These are phyloP conservation scores for Hypoxylon fragiforme DNA, from an alignment of 495 filamentous ascomycete species.

Conservation along the genomic window DNA sequence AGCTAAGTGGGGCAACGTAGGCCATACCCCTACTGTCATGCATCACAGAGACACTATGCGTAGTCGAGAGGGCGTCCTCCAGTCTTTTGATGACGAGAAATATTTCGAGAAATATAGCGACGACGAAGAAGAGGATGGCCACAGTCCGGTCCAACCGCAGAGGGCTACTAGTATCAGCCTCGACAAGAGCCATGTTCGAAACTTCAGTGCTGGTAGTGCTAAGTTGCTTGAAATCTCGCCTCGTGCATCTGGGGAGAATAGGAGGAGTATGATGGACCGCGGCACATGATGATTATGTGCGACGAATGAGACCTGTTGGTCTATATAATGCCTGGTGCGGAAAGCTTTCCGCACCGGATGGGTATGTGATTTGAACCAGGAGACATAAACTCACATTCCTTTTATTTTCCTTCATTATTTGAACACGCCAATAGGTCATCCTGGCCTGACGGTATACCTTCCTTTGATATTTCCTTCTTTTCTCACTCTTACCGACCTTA, in stretches of 20 bases:
- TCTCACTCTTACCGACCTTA: constrained; percentile 34
- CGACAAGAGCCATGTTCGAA: constrained; percentile 64
- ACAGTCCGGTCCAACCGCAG: constrained; percentile 49
- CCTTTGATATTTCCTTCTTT: constrained; percentile 35
- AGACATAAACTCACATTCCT: constrained; percentile 24
- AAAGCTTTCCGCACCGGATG: constrained; percentile 1
- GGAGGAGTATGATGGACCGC: constrained; percentile 29
- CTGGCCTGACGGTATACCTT: constrained; percentile 22
- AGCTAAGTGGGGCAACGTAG: constrained; percentile 51
- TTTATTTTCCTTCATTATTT: constrained; percentile 18
- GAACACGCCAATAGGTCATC: background rate
- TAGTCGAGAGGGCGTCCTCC: constrained; percentile 67
- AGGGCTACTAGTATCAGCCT: constrained; percentile 69
- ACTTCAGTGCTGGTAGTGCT: constrained; percentile 74
- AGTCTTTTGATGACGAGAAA: constrained; percentile 43
- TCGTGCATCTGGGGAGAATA: constrained; percentile 48
- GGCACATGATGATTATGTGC: constrained; percentile 20
- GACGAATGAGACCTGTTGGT: constrained; percentile 12
- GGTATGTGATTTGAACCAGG: constrained; percentile 23
- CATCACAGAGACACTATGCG: constrained; percentile 43
- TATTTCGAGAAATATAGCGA: constrained; percentile 32
- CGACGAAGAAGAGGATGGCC: constrained; percentile 43
- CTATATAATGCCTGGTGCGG: constrained; percentile 10
- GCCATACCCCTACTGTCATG: constrained; percentile 45
- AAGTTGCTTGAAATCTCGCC: constrained; percentile 66